phyloP scores from a whole-genome alignment of 1,284 basidiomycete species.

The Ceratobasidium sp. region DNA sequence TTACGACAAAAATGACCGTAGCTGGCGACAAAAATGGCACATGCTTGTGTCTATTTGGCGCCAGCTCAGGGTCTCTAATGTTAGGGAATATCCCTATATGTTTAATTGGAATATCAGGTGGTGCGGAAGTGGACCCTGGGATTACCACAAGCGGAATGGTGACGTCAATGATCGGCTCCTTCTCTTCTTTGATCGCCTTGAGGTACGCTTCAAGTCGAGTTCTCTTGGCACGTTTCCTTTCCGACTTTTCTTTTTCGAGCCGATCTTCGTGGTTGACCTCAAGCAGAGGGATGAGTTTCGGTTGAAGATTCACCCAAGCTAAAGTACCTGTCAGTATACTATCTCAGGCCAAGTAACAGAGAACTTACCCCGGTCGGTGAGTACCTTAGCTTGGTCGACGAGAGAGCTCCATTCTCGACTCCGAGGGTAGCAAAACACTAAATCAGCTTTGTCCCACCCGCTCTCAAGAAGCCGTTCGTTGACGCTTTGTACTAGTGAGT shows the following conservation, averaged over 20 bases:
- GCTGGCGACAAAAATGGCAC: too few species aligned
- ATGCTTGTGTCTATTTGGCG: too few species aligned
- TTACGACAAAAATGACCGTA: too few species aligned
- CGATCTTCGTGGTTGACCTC: conserved; percentile 26
- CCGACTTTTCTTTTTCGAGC: conserved; percentile 19
- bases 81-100: conserved; percentile 24
- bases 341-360: not conserved
- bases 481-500: not conserved
- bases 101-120: too few species aligned
- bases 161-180: not conserved
- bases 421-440: not conserved
- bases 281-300: conserved; percentile 41
- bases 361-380: conserved; percentile 46
- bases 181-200: not conserved
- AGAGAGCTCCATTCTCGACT: conserved; percentile 28
- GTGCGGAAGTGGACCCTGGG: not conserved
- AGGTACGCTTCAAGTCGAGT: too few species aligned
- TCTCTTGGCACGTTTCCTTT: conserved; percentile 1
- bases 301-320: conserved; percentile 43
- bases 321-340: not conserved
- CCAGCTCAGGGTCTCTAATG: not conserved
- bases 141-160: not conserved
- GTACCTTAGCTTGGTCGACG: conserved; percentile 28
- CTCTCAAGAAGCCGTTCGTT: conserved; percentile 30
- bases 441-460: conserved; percentile 44